Evolutionary conservation across 2,329 filamentous ascomycete species (phyloP).

Genomic region (Alternaria alternata): DNA sequence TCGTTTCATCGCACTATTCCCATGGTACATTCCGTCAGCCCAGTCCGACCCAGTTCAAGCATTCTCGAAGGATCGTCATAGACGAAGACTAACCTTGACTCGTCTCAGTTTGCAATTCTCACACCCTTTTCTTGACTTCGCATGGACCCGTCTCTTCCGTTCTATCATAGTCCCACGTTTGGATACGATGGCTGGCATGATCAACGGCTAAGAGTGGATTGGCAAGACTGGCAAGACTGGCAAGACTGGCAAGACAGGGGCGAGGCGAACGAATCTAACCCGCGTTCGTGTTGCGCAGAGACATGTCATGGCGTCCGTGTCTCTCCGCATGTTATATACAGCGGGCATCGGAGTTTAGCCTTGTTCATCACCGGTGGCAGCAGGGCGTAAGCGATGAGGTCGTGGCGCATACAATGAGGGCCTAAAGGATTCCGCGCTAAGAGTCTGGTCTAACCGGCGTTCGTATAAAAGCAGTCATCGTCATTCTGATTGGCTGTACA

Average conservation of each 20-base stretch:
- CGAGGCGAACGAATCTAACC: background rate
- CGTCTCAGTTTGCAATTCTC: conserved; percentile 65
- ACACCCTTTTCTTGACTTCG: conserved; percentile 63
- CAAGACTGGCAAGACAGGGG: background rate
- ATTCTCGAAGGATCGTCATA: background rate
- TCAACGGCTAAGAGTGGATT: background rate
- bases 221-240: background rate
- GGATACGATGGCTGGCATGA: conserved; percentile 29
- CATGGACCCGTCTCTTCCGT: conserved; percentile 52
- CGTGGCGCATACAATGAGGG: background rate
- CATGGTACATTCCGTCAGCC: background rate
- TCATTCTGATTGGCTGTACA: conserved; percentile 7
- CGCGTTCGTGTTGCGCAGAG: background rate
- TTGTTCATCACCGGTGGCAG: background rate
- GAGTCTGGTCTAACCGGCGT: background rate
- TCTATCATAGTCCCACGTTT: conserved; percentile 10
- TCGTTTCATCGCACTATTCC: conserved; percentile 62
- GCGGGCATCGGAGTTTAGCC: conserved; percentile 1
- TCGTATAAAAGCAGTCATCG: background rate
- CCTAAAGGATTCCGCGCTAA: background rate
- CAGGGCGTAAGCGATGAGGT: background rate
- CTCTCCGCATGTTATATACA: background rate
- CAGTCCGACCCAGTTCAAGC: background rate
- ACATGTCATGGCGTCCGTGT: background rate
- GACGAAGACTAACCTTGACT: conserved; percentile 56